A percentile compares a stretch with the other conserved stretches of the same genome.
These are phyloP conservation scores for Fusarium sp. DNA, from an alignment of 2,329 filamentous ascomycete species.

Conservation along the genomic window DNA sequence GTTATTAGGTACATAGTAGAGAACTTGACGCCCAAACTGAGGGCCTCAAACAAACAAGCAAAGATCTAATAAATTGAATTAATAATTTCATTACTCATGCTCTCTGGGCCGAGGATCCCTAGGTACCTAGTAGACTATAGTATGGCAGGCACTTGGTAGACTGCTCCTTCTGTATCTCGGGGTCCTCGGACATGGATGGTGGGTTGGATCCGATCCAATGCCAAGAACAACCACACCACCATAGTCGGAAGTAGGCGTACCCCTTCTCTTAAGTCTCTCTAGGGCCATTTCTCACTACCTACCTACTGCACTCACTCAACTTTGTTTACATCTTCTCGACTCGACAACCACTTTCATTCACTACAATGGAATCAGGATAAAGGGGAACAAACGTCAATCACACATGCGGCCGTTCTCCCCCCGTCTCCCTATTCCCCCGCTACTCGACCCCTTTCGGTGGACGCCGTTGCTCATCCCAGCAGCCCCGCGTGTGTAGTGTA, in stretches of 20 bases:
- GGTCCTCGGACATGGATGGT: background rate
- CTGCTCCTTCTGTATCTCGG: background rate
- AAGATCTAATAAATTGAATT: background rate
- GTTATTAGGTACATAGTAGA: background rate
- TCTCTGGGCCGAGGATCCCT: background rate
- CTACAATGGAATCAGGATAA: constrained; percentile 29
- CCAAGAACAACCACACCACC: constrained; percentile 11
- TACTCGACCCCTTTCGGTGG: constrained; percentile 33
- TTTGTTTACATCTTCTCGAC: background rate
- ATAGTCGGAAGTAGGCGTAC: background rate
- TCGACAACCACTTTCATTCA: constrained; percentile 3
- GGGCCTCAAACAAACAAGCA: background rate
- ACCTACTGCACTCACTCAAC: background rate
- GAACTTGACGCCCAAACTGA: background rate
- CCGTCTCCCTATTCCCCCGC: constrained; percentile 1
- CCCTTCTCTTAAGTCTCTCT: background rate
- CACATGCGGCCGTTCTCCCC: background rate
- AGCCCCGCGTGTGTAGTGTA: constrained; percentile 33
- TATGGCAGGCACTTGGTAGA: background rate
- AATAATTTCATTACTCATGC: background rate
- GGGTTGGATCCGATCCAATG: background rate
- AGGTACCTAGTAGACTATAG: background rate
- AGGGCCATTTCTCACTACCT: background rate
- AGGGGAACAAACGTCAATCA: constrained; percentile 17
- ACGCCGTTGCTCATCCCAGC: constrained; percentile 24